A percentile compares a stretch with the other conserved stretches of the same genome.
Evolutionary conservation across 495 filamentous ascomycete species (phyloP).

Genomic region (Hyaloscypha bicolor): DNA sequence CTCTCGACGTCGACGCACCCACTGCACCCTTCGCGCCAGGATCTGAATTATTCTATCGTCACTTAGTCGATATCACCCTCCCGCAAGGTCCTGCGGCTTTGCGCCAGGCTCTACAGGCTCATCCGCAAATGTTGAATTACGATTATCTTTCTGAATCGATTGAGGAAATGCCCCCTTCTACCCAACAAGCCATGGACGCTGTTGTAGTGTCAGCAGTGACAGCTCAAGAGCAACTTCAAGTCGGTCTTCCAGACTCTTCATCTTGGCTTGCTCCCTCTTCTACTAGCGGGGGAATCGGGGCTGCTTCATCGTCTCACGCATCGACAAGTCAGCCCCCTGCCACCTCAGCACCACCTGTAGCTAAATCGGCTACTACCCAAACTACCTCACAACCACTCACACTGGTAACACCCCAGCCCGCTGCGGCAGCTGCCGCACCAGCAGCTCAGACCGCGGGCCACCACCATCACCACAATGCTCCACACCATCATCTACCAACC

Average conservation of each 20-base stretch:
- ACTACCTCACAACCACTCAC: neutral
- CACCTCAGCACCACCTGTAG: conserved; percentile 4
- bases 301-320: conserved; percentile 2
- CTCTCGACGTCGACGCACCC: conserved; percentile 3
- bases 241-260: neutral
- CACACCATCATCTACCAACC: conserved; percentile 26
- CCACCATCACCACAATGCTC: conserved; percentile 19
- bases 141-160: conserved; percentile 10
- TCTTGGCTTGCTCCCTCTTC: conserved; percentile 16
- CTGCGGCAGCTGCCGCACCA: conserved; percentile 8
- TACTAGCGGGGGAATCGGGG: conserved; percentile 1
- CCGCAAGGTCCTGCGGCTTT: conserved; percentile 46
- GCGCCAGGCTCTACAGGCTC: conserved; percentile 42
- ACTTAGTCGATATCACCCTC: conserved; percentile 31
- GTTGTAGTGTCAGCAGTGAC: conserved; percentile 38
- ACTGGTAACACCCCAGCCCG: conserved; percentile 27
- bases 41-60: conserved; percentile 20
- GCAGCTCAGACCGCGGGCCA: conserved; percentile 23
- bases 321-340: neutral
- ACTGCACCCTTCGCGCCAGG: conserved; percentile 15
- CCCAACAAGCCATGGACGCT: conserved; percentile 36
- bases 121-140: conserved; percentile 42
- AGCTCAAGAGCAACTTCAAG: neutral
- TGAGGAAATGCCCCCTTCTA: neutral
- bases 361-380: conserved; percentile 26